phyloP scores from a whole-genome alignment of 805 yeast species.

The Candida maris region DNA sequence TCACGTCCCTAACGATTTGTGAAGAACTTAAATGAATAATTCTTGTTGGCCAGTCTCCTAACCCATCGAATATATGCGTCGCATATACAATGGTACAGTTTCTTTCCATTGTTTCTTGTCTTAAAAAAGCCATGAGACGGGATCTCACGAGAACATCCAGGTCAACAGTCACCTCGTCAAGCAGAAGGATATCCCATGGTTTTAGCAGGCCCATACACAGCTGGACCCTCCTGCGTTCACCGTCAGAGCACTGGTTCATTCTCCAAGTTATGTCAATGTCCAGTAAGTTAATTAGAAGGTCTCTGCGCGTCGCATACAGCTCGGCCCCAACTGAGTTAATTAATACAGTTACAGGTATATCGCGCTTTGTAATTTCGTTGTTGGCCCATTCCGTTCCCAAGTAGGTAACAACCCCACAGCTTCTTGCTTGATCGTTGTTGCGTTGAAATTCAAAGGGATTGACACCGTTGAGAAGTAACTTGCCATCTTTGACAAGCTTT shows the following conservation, averaged over 20 bases:
- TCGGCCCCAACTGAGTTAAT: conserved; percentile 83
- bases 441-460: conserved; percentile 66
- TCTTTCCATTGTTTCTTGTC: conserved; percentile 66
- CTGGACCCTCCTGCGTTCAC: conserved; percentile 93
- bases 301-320: conserved; percentile 66
- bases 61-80: conserved; percentile 95
- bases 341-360: conserved; percentile 79
- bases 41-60: conserved; percentile 86
- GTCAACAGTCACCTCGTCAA: conserved; percentile 97
- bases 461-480: conserved; percentile 67
- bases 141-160: conserved; percentile 88
- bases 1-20: conserved; percentile 36
- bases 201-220: conserved; percentile 86
- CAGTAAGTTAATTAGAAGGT: conserved; percentile 65
- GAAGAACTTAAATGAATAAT: conserved; percentile 79
- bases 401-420: conserved; percentile 49
- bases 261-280: conserved; percentile 90
- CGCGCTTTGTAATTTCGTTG: conserved; percentile 84
- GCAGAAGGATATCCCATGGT: conserved; percentile 84
- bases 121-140: conserved; percentile 65
- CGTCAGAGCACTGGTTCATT: conserved; percentile 90
- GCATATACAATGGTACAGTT: conserved; percentile 83
- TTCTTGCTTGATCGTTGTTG: conserved; percentile 17
- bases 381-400: conserved; percentile 98
- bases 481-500: conserved; percentile 73